Base-by-base conservation (phyloP, 2,329 filamentous ascomycete species). In the Cytospora leucostoma region DNA sequence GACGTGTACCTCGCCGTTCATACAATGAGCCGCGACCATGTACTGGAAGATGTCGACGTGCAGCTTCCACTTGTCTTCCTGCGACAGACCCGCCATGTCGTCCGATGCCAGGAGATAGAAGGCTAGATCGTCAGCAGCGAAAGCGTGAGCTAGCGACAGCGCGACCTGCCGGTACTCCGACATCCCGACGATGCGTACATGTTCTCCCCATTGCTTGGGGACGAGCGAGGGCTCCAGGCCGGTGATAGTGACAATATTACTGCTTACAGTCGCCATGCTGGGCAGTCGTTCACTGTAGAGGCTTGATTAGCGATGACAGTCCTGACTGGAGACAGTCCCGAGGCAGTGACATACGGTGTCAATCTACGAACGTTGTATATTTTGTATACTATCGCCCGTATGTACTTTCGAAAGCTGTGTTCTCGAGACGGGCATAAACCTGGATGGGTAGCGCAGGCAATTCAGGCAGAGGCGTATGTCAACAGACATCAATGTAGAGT, bases 31-130 rank as follows among this genome's bases (percentile, higher is more conserved):
- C 63, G 91, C 90, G 56, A 88, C 88, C 69, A 92, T 83, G 76
- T 92, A 93, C 69, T 87, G 88, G 80, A 94, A 85, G 69, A 93
- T 89, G 72, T 89, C 84, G 68, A 90, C 82, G 74, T 95, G 91
- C 53, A 95, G 80, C 68, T 86, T 84, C 88, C 89, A 95, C 72
- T 88, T 88, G 72, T 87, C 80, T 74, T 91, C 85, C 71, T 86
- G 81, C 55, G 85, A 82, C 76, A 84, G 84, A 66, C 81, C 75
- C 66, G 80, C 80, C 76, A 86, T 84, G 73, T 92, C 89, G 65
- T 88, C 86, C 53, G 87, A 86, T 71, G 91, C 85, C 70, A 93
- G 80, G 70, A 92, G 87, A 77, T 94, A 95, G 74, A 84, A 82
- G 66, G 88, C 87, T 67, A 92, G 83, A 64, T 90, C 85, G 74